phyloP scores from a whole-genome alignment of 805 yeast genomes.

The Tetrapisispora fleetii region DNA sequence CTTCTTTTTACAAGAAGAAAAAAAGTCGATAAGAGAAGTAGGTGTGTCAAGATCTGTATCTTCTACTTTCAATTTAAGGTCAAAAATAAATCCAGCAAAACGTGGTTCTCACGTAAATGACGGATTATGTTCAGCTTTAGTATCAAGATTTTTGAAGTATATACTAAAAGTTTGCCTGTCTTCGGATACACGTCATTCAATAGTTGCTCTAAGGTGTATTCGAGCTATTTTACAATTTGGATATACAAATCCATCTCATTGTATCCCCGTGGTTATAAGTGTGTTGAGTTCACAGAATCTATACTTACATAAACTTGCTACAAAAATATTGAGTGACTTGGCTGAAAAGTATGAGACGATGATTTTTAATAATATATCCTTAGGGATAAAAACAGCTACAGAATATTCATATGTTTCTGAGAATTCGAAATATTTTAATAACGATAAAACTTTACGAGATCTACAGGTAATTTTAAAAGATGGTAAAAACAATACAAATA shows the following conservation, averaged over 20 bases:
- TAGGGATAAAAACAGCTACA: slow-evolving; percentile 51
- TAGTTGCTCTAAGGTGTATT: slow-evolving; percentile 44
- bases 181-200: slow-evolving; percentile 38
- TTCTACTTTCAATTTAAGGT: slow-evolving; percentile 30
- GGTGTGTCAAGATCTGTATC: slow-evolving; percentile 34
- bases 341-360: slow-evolving; percentile 63
- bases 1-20: slow-evolving; percentile 50
- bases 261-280: slow-evolving; percentile 63
- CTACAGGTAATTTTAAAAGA: slow-evolving; percentile 13
- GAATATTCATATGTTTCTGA: slow-evolving; percentile 26
- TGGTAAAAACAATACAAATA: slow-evolving; percentile 12
- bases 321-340: slow-evolving; percentile 43
- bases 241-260: slow-evolving; percentile 61
- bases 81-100: slow-evolving; percentile 28
- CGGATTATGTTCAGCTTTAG: slow-evolving; percentile 64
- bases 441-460: slow-evolving; percentile 8
- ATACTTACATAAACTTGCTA: slow-evolving; percentile 39
- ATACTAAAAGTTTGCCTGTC: slow-evolving; percentile 42
- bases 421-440: slow-evolving; percentile 5
- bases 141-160: slow-evolving; percentile 47
- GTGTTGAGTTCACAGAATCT: slow-evolving; percentile 44
- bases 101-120: slow-evolving; percentile 43
- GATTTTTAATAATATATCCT: slow-evolving; percentile 53
- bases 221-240: slow-evolving; percentile 53
- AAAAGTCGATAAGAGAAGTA: slow-evolving; percentile 32